Evolutionary conservation across 495 filamentous ascomycete species (phyloP).

Genomic region (Bombardia bombarda): DNA sequence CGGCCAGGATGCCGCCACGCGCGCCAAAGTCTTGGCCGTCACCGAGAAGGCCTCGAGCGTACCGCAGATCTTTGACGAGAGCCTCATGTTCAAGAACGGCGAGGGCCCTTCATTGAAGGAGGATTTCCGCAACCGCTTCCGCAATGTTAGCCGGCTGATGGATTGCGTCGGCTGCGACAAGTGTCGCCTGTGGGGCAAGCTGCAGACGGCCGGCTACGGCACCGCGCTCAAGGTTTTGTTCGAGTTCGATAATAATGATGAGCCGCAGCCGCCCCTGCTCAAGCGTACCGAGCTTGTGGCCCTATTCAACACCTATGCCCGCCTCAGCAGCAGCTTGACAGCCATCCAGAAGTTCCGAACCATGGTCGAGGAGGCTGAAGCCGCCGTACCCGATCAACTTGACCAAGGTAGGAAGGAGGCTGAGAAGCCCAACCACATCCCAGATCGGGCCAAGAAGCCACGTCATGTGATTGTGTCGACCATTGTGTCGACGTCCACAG

Average conservation of each 20-base stretch:
- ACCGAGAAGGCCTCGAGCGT: slow-evolving; percentile 58
- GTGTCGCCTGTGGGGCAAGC: slow-evolving; percentile 94
- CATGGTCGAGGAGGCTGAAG: slow-evolving; percentile 54
- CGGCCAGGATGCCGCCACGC: slow-evolving; percentile 68
- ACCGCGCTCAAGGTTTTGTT: slow-evolving; percentile 93
- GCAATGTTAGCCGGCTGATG: slow-evolving; percentile 93
- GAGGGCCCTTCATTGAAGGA: slow-evolving; percentile 72
- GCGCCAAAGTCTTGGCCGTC: slow-evolving; percentile 66
- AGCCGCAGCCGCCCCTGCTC: slow-evolving; percentile 60
- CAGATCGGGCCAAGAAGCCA: slow-evolving; percentile 36
- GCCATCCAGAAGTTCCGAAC: slow-evolving; percentile 66
- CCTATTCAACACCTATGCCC: slow-evolving; percentile 85
- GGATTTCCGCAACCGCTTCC: slow-evolving; percentile 94
- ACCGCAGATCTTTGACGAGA: slow-evolving; percentile 83
- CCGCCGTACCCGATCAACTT: slow-evolving; percentile 26
- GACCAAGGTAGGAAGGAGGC: slow-evolving; percentile 22
- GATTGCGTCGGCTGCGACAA: slow-evolving; percentile 99
- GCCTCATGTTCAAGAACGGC: slow-evolving; percentile 81
- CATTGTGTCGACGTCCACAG: slow-evolving; percentile 21
- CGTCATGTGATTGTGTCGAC: slow-evolving; percentile 31
- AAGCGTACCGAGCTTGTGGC: slow-evolving; percentile 89
- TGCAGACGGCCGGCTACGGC: slow-evolving; percentile 94
- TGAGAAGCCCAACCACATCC: slow-evolving; percentile 20
- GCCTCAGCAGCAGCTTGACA: slow-evolving; percentile 69
- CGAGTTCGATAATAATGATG: slow-evolving; percentile 78